Percentiles rank a stretch among this genome's conserved stretches.
Conservation (phyloP, 225 moss, liverwort and hornwort species). For the Marchantia polymorpha region DNA sequence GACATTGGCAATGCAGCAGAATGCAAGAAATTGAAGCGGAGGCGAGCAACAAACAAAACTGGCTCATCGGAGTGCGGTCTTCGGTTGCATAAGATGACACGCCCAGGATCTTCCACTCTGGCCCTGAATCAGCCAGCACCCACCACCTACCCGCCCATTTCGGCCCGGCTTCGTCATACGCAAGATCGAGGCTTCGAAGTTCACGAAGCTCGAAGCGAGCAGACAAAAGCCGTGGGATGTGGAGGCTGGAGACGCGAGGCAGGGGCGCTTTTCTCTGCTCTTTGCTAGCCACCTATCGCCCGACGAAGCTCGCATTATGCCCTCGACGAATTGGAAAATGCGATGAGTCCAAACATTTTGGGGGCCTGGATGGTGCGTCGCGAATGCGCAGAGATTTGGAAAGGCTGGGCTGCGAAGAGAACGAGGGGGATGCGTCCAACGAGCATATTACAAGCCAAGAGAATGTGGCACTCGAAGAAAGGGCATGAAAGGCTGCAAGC, state of each 20-base stretch:
- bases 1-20: no score
- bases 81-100: no score
- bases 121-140: no score
- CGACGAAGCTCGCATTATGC: not conserved
- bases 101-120: no score
- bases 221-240: not conserved
- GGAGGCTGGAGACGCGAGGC: not conserved
- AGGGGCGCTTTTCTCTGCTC: not conserved
- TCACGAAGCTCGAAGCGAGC: not conserved
- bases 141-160: no score
- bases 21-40: no score
- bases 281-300: not conserved
- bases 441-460: constrained; percentile 1
- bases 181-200: not conserved
- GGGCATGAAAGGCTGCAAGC: no score
- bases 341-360: not conserved
- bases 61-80: no score
- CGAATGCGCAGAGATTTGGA: not conserved
- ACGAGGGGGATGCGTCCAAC: not conserved
- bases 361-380: not conserved
- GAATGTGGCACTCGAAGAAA: constrained; percentile 1
- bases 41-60: no score
- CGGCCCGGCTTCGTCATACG: no score
- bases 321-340: not conserved
- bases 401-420: not conserved